Evolutionary conservation across 352 stramenopile species (phyloP).

Genomic region (Phytophthora palmivora): DNA sequence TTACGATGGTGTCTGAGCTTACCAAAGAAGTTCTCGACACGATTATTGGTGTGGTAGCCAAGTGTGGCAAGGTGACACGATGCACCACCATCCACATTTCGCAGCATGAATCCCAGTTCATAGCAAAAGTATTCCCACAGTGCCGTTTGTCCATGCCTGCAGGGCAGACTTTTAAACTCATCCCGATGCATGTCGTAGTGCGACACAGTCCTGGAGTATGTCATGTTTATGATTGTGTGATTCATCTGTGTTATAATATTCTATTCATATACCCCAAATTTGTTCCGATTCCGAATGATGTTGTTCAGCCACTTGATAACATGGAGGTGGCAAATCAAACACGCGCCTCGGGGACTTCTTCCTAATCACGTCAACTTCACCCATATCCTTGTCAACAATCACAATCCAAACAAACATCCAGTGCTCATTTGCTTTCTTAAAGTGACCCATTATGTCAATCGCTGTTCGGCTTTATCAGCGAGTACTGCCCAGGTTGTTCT

Average conservation of each 20-base stretch:
- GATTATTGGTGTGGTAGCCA: slow-evolving; percentile 21
- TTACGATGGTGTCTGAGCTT: too few relatives aligned
- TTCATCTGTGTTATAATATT: slow-evolving; percentile 13
- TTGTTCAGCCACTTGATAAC: slow-evolving; percentile 24
- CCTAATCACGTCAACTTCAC: slow-evolving; percentile 1
- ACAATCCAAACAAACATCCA: slow-evolving; percentile 13
- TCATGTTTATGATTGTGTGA: slow-evolving; percentile 17
- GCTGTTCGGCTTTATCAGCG: slow-evolving; percentile 1
- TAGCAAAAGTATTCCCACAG: slow-evolving; percentile 10
- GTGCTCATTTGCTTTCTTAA: slow-evolving; percentile 18
- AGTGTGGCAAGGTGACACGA: slow-evolving; percentile 13
- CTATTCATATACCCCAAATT: slow-evolving; percentile 3
- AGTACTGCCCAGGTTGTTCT: slow-evolving; percentile 13
- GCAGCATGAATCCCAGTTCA: slow-evolving; percentile 10
- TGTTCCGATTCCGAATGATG: slow-evolving; percentile 1
- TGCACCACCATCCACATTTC: slow-evolving; percentile 20
- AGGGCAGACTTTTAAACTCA: slow-evolving; percentile 14
- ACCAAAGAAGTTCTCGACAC: neutral
- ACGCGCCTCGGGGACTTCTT: slow-evolving; percentile 4
- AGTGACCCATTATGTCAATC: slow-evolving; percentile 18
- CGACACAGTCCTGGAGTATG: neutral
- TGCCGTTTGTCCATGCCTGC: neutral
- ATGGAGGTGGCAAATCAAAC: slow-evolving; percentile 17
- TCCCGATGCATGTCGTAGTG: slow-evolving; percentile 3
- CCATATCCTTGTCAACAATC: slow-evolving; percentile 19